Conservation (phyloP, 768 basidiomycete species). For the Calocybe gangraenosa region DNA sequence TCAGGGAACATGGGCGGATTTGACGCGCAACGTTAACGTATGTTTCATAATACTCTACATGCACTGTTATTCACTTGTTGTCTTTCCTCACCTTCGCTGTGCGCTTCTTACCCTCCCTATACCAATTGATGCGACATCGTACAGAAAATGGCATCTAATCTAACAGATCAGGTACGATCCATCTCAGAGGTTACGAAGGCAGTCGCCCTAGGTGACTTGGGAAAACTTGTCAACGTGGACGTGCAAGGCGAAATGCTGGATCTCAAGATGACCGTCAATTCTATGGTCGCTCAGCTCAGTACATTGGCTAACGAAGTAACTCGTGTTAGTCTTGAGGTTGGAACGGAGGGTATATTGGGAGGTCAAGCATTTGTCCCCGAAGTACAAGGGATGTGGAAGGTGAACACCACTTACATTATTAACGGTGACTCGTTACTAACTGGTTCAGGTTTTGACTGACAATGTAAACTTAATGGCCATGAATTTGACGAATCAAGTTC, state of each 20-base stretch:
- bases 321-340: slow-evolving; percentile 87
- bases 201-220: slow-evolving; percentile 82
- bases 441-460: slow-evolving; percentile 53
- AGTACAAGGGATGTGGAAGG: slow-evolving; percentile 95
- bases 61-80: neutral
- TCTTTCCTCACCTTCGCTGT: slow-evolving; percentile 3
- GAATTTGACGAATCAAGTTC: slow-evolving; percentile 89
- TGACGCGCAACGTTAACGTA: slow-evolving; percentile 89
- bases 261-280: slow-evolving; percentile 84
- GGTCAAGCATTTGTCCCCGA: slow-evolving; percentile 92
- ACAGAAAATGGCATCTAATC: slow-evolving; percentile 83
- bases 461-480: slow-evolving; percentile 89
- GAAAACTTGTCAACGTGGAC: slow-evolving; percentile 83
- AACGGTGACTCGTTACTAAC: neutral
- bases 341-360: slow-evolving; percentile 89
- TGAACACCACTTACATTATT: neutral
- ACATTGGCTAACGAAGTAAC: slow-evolving; percentile 83
- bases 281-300: slow-evolving; percentile 75
- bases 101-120: neutral
- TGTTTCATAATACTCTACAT: slow-evolving; percentile 20
- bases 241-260: slow-evolving; percentile 95
- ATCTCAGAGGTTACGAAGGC: slow-evolving; percentile 90
- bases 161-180: slow-evolving; percentile 84
- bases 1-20: slow-evolving; percentile 89
- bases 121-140: neutral